phyloP scores from a whole-genome alignment of 177 flowering plant species.

The Vitis hybrid region DNA sequence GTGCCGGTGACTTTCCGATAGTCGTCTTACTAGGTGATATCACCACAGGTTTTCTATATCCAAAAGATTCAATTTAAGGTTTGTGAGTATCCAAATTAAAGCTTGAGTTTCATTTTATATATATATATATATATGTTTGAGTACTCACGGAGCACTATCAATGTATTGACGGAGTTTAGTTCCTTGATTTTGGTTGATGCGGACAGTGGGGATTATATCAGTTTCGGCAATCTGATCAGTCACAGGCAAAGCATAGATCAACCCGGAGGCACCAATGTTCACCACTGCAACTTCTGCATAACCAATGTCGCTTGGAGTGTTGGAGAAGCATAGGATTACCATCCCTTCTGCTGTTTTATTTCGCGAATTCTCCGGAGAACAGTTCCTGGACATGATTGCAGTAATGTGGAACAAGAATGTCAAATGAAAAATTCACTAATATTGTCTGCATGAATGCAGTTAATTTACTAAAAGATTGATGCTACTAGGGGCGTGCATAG shows the following conservation, averaged over 20 bases:
- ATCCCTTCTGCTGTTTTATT: constrained; percentile 24
- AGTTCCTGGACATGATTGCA: constrained; percentile 27
- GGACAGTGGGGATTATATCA: constrained; percentile 51
- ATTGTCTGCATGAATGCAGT: background rate
- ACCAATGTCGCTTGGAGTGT: constrained; percentile 25
- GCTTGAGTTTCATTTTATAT: too few species aligned
- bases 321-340: constrained; percentile 56
- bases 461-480: background rate
- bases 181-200: constrained; percentile 48
- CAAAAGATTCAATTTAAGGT: constrained; percentile 1
- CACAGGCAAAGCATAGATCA: constrained; percentile 48
- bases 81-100: too few species aligned
- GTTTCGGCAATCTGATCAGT: constrained; percentile 35
- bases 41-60: constrained; percentile 31
- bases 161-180: constrained; percentile 39
- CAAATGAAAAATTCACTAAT: background rate
- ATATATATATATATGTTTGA: too few species aligned
- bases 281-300: constrained; percentile 42
- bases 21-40: constrained; percentile 39
- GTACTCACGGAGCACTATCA: background rate
- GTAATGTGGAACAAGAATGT: background rate
- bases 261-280: constrained; percentile 38
- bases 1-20: constrained; percentile 50
- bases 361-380: constrained; percentile 28
- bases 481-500: too few species aligned